A percentile compares a stretch with the other conserved stretches of the same genome.
Evolutionary conservation across 2,329 filamentous ascomycete genomes (phyloP).

Genomic region (Metarhizium brunneum): DNA sequence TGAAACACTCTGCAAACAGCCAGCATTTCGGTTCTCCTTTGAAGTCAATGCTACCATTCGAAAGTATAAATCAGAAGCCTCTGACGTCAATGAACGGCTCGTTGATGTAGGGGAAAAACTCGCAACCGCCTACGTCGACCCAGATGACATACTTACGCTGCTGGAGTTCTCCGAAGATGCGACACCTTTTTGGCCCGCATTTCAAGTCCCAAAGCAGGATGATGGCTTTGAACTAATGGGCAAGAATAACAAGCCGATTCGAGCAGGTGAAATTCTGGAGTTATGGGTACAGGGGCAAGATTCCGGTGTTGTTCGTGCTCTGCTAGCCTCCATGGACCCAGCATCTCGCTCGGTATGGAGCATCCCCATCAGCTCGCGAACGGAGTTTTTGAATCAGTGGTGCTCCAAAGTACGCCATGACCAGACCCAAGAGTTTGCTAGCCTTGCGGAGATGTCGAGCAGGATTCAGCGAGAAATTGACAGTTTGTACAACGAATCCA

Average conservation of each 20-base stretch:
- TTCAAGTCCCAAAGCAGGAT: slow-evolving; percentile 36
- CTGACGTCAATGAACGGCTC: slow-evolving; percentile 15
- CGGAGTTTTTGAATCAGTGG: slow-evolving; percentile 32
- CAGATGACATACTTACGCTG: slow-evolving; percentile 24
- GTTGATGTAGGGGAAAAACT: slow-evolving; percentile 11
- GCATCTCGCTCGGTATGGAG: not conserved
- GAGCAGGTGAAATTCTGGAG: slow-evolving; percentile 10
- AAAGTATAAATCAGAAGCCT: slow-evolving; percentile 18
- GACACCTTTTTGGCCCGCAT: slow-evolving; percentile 44
- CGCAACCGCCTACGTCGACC: not conserved
- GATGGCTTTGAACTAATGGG: slow-evolving; percentile 40
- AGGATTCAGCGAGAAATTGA: slow-evolving; percentile 29
- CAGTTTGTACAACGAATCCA: slow-evolving; percentile 32
- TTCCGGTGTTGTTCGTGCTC: not conserved
- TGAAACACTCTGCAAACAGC: slow-evolving; percentile 23
- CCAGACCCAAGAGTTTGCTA: slow-evolving; percentile 29
- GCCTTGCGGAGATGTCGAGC: slow-evolving; percentile 31
- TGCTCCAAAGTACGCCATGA: slow-evolving; percentile 37
- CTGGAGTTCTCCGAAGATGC: slow-evolving; percentile 45
- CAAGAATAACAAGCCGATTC: slow-evolving; percentile 32
- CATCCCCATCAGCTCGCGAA: slow-evolving; percentile 19
- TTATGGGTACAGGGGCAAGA: slow-evolving; percentile 10
- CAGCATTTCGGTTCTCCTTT: not conserved
- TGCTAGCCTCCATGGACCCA: slow-evolving; percentile 1
- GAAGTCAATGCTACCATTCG: slow-evolving; percentile 28